Percentiles rank a stretch among this genome's conserved stretches.
Evolutionary conservation across 768 basidiomycete genomes (phyloP).

Genomic region (Termitomyces sp.): DNA sequence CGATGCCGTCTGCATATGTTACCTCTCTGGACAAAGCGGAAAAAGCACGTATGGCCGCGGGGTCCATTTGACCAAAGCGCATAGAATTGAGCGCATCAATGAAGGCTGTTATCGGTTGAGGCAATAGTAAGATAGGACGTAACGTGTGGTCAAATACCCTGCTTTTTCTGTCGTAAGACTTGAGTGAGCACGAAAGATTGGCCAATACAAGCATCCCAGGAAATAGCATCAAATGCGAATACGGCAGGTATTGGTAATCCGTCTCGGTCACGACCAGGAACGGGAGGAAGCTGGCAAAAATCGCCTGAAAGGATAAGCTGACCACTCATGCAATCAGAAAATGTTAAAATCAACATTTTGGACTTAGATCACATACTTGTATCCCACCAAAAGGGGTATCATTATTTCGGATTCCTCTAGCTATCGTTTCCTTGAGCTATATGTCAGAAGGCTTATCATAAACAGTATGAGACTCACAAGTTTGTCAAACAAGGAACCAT

Average conservation of each 20-base stretch:
- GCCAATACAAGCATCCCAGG: conserved; percentile 65
- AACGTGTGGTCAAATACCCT: conserved; percentile 33
- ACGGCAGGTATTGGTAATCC: conserved; percentile 40
- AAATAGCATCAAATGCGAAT: conserved; percentile 78
- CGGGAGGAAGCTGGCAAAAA: conserved; percentile 89
- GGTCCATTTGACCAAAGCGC: conserved; percentile 65
- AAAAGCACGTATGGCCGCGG: conserved; percentile 43
- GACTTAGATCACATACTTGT: conserved; percentile 42
- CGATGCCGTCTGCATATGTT: conserved; percentile 64
- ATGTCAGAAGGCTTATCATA: not conserved
- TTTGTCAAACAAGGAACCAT: conserved; percentile 76
- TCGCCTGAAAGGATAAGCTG: conserved; percentile 84
- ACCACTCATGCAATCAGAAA: not conserved
- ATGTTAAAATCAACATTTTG: not conserved
- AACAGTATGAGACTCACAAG: conserved; percentile 39
- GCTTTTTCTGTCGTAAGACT: conserved; percentile 88
- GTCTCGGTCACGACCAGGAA: conserved; percentile 45
- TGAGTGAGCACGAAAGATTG: conserved; percentile 51
- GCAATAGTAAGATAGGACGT: not conserved
- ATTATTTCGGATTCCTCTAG: conserved; percentile 46
- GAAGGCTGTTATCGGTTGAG: conserved; percentile 38
- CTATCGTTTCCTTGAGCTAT: conserved; percentile 52
- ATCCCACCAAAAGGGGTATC: conserved; percentile 77
- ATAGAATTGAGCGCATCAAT: conserved; percentile 85
- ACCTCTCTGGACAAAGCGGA: conserved; percentile 49